Conservation (phyloP, 345 rosid species). For the Pugionium cornutum region DNA sequence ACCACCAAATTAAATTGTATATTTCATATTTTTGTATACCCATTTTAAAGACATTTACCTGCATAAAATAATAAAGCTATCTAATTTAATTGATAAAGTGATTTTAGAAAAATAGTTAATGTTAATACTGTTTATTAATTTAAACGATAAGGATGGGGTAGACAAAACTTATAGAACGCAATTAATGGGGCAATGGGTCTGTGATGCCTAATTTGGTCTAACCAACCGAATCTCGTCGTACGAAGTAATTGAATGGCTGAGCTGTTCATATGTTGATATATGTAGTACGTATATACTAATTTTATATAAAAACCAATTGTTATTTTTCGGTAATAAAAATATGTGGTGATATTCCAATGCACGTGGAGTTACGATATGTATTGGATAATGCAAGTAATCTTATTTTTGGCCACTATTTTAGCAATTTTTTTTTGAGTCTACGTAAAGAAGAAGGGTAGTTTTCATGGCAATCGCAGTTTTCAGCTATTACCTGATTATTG, state of each 20-base stretch:
- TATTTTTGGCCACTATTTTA: constrained; percentile 15
- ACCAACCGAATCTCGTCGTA: constrained; percentile 32
- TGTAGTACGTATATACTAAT: background rate
- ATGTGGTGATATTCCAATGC: constrained; percentile 31
- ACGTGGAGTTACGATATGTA: constrained; percentile 28
- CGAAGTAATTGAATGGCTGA: constrained; percentile 31
- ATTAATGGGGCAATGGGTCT: constrained; percentile 2
- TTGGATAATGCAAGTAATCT: constrained; percentile 20
- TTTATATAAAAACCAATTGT: constrained; percentile 12
- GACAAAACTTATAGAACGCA: constrained; percentile 11
- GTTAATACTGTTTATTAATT: too few species aligned
- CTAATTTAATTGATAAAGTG: background rate
- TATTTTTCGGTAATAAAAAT: constrained; percentile 8
- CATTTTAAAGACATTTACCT: background rate
- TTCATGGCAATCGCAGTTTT: constrained; percentile 1
- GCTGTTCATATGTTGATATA: constrained; percentile 23
- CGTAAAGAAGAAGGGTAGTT: constrained; percentile 19
- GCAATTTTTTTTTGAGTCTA: constrained; percentile 21
- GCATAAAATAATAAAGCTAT: background rate
- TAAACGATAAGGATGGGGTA: constrained; percentile 16
- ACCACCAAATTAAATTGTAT: background rate
- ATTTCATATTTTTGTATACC: background rate
- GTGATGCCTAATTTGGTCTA: constrained; percentile 36
- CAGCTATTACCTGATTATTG: background rate
- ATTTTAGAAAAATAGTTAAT: background rate